Evolutionary conservation across 2,329 filamentous ascomycete species (phyloP), one percentile per base, ranked within the genome.

Genomic region (Cordyceps pruinosa): DNA sequence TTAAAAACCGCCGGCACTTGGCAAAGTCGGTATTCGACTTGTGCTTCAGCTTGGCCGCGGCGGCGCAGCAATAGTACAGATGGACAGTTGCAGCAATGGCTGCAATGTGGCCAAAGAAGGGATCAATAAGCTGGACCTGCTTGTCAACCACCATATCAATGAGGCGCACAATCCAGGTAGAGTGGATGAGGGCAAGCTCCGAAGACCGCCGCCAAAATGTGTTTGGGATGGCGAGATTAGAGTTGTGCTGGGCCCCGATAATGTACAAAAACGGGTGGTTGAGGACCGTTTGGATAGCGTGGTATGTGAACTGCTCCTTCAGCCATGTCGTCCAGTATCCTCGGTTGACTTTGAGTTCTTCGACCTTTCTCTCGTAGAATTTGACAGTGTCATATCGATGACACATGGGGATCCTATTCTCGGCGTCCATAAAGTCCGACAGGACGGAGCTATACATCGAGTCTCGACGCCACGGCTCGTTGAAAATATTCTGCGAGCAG

Each of bases 231-330:
- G 75, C 75, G 28, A 80, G 64, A 47, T 80, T 79, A 4, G 74
- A 71, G 50, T 79, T 80, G 65, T 78, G 73, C 60, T 79, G 77
- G 1, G 77, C 76, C 3, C 75, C 76, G 13, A 78, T 71, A 15
- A 79, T 79, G 63, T 80, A 80, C 8, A 81, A 69, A 59, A 81
- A 80, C 0, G 78, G 78, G 56, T 81, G 78, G 61, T 81, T 80
- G 35, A 81, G 64, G 2, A 80, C 75, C 0, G 76, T 78, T 12
- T 73, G 71, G 48, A 80, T 79, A 13, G 72, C 72, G 51, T 81
- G 78, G 63, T 80, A 81, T 1, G 74, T 78, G 61, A 81, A 78
- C 60, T 81, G 78, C 51, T 78, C 69, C 62, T 77, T 79, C 19
- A 81, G 63, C 78, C 78, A 81, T 0, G 77, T 74, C 0, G 72